These are phyloP conservation scores for Melanopsichium pennsylvanicum DNA, from an alignment of 1,284 basidiomycete genomes.

Conservation along the genomic window DNA sequence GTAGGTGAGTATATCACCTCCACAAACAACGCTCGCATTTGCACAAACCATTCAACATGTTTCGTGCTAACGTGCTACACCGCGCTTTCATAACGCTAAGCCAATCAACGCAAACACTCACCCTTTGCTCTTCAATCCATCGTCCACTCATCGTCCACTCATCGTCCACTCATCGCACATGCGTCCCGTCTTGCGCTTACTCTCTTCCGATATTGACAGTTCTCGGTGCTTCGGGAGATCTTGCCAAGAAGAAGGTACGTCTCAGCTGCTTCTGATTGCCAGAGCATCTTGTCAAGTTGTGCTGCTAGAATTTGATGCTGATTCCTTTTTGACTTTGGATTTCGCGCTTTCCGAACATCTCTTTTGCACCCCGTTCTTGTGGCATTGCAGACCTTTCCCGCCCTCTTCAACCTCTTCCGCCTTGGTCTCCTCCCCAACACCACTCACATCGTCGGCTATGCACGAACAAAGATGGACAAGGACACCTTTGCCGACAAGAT, in stretches of 20 bases:
- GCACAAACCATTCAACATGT: too few relatives aligned
- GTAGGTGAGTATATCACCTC: slow-evolving; percentile 62
- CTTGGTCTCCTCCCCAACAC: slow-evolving; percentile 57
- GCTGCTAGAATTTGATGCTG: not conserved
- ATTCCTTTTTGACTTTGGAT: too few relatives aligned
- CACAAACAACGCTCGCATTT: too few relatives aligned
- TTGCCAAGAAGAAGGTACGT: slow-evolving; percentile 96
- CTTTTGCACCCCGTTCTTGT: too few relatives aligned
- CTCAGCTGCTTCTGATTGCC: not conserved
- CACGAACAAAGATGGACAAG: slow-evolving; percentile 65
- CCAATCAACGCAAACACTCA: too few relatives aligned
- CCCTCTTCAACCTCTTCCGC: slow-evolving; percentile 61
- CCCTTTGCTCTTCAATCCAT: too few relatives aligned
- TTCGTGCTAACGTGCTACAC: too few relatives aligned
- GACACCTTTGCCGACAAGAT: slow-evolving; percentile 62
- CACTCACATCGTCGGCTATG: slow-evolving; percentile 66
- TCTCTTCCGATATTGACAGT: slow-evolving; percentile 70
- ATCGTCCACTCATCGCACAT: too few relatives aligned
- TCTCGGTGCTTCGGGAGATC: slow-evolving; percentile 93
- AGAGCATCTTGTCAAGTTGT: too few relatives aligned
- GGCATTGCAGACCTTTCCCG: slow-evolving; percentile 59
- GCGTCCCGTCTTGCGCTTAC: not conserved
- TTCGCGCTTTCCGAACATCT: too few relatives aligned
- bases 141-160: too few relatives aligned
- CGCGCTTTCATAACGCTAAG: too few relatives aligned